Base-by-base conservation (phyloP, 2,329 filamentous ascomycete genomes). In the Cryphonectria japonica region DNA sequence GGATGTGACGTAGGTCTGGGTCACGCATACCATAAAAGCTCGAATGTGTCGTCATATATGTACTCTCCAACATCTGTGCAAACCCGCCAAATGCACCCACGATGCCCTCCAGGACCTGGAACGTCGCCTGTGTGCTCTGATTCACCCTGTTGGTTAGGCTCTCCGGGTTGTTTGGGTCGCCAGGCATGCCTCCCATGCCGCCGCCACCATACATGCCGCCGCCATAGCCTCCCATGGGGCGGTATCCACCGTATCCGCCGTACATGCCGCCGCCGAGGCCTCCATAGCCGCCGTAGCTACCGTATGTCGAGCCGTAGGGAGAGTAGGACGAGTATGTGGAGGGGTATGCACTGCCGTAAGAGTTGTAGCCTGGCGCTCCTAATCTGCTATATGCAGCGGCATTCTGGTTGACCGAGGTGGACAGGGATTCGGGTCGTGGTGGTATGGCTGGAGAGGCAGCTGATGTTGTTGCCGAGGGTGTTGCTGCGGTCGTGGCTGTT, bases 31-130 rank as follows among this genome's bases (percentile, higher is more conserved):
- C 95, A 78, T 98, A 99, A 82, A 99, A 99, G 68, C 94, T 97
- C 7, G 95, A 98, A 82, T 99, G 96, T 0, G 96, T 99, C 41
- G 97, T 96, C 97, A 99, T 99, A 78, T 98, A 99, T 14, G 96
- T 98, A 85, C 96, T 98, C 83, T 99, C 96, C 39, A 99, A 87
- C 96, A 99, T 99, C 84, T 99, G 96, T 16, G 97, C 94, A 79
- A 99, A 98, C 0, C 97, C 96, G 29, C 95, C 95, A 84, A 99
- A 99, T 2, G 96, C 95, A 34, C 94, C 93, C 19, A 99, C 96
- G 71, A 99, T 93, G 76, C 95, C 96, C 83, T 99, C 96, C 67
- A 99, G 94, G 87, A 99, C 94, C 85, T 98, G 96, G 79, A 99
- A 99, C 0, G 96, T 99, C 14, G 95, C 93, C 77, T 96, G 93